Percentiles rank a stretch among this genome's conserved stretches.
Evolutionary conservation across 495 filamentous ascomycete species (phyloP).

Genomic region (Penicillium waksmanii): DNA sequence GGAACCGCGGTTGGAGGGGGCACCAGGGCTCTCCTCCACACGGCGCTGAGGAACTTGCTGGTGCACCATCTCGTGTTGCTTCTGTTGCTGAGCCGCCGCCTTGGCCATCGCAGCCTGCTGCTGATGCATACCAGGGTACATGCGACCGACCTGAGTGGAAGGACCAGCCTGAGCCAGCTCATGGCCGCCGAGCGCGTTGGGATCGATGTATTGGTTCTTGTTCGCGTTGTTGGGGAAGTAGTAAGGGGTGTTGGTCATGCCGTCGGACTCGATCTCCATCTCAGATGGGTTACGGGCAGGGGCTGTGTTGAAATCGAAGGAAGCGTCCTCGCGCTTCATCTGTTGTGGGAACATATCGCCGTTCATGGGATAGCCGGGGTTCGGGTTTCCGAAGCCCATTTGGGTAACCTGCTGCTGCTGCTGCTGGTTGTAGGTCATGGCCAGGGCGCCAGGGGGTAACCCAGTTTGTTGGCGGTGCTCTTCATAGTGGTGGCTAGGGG

Average conservation of each 20-base stretch:
- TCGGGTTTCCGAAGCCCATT: constrained; percentile 56
- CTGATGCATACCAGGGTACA: constrained; percentile 91
- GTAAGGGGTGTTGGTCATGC: constrained; percentile 65
- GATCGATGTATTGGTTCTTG: constrained; percentile 65
- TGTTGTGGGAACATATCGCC: constrained; percentile 51
- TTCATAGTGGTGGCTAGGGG: constrained; percentile 90
- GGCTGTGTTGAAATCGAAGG: constrained; percentile 58
- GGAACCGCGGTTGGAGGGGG: constrained; percentile 44
- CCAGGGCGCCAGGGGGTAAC: constrained; percentile 76
- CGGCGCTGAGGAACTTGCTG: constrained; percentile 55
- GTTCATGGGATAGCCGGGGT: constrained; percentile 49
- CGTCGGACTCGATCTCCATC: constrained; percentile 59
- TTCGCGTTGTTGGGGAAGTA: constrained; percentile 42
- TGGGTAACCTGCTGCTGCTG: constrained; percentile 32
- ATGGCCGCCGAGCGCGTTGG: constrained; percentile 67
- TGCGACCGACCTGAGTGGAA: constrained; percentile 64
- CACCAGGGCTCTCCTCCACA: constrained; percentile 32
- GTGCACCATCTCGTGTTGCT: constrained; percentile 66
- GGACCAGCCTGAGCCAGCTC: constrained; percentile 50
- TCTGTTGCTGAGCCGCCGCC: constrained; percentile 68
- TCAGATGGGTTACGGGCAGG: constrained; percentile 55
- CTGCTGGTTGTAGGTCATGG: constrained; percentile 64
- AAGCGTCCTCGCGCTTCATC: constrained; percentile 55
- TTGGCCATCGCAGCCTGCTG: constrained; percentile 83
- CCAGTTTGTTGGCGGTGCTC: constrained; percentile 91